phyloP scores from a whole-genome alignment of 2,329 filamentous ascomycete genomes.

The Cercospora nicotianae region DNA sequence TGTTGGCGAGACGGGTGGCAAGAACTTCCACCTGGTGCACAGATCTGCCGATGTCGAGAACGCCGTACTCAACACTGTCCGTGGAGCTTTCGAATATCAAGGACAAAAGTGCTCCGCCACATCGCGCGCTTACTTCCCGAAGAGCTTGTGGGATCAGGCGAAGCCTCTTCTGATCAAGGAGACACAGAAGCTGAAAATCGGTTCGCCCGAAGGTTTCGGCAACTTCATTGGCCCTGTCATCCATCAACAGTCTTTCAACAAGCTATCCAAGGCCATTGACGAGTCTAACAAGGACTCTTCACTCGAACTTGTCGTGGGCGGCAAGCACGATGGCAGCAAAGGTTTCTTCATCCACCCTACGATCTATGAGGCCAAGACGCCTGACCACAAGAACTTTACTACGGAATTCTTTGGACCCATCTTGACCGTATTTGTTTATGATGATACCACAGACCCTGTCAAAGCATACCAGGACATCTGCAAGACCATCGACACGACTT shows the following conservation, averaged over 20 bases:
- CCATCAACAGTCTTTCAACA: slow-evolving; percentile 77
- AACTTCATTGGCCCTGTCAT: slow-evolving; percentile 90
- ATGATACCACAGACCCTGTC: slow-evolving; percentile 55
- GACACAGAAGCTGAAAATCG: slow-evolving; percentile 68
- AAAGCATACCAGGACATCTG: slow-evolving; percentile 61
- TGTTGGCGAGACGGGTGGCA: slow-evolving; percentile 87
- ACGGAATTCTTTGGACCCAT: slow-evolving; percentile 83
- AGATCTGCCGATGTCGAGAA: slow-evolving; percentile 73
- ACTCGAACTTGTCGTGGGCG: slow-evolving; percentile 72
- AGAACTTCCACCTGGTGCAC: slow-evolving; percentile 90
- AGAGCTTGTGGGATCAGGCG: slow-evolving; percentile 72
- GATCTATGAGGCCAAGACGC: slow-evolving; percentile 73
- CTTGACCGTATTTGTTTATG: slow-evolving; percentile 73
- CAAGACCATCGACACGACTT: slow-evolving; percentile 67
- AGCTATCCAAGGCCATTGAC: slow-evolving; percentile 74
- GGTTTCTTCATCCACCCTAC: slow-evolving; percentile 85
- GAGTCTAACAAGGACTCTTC: slow-evolving; percentile 73
- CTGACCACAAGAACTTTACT: slow-evolving; percentile 70
- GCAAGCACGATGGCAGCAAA: slow-evolving; percentile 72
- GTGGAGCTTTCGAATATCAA: slow-evolving; percentile 86
- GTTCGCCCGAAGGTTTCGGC: slow-evolving; percentile 66
- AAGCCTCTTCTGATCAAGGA: slow-evolving; percentile 66
- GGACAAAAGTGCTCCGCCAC: slow-evolving; percentile 90
- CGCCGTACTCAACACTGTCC: slow-evolving; percentile 77
- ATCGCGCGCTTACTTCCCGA: slow-evolving; percentile 74